Evolutionary conservation across 805 yeast species (phyloP).

Genomic region (Suhomyces prunicola): DNA sequence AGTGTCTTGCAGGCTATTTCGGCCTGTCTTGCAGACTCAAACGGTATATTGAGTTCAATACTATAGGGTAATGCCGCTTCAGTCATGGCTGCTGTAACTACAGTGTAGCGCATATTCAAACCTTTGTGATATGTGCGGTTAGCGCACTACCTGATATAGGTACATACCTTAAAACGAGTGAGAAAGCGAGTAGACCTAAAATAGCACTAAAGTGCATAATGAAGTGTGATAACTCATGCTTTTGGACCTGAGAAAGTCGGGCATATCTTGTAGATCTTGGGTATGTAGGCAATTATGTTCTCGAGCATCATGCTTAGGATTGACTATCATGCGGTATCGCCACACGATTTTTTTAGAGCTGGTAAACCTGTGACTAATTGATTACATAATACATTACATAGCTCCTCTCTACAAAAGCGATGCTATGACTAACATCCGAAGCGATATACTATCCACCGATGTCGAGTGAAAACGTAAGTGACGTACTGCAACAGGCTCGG

Average conservation of each 20-base stretch:
- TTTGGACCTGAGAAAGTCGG: not conserved
- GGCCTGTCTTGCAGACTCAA: conserved; percentile 58
- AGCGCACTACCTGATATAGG: not conserved
- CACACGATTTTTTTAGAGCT: not conserved
- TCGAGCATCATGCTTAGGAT: not conserved
- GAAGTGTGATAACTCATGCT: not conserved
- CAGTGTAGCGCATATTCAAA: not conserved
- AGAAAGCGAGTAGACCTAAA: not conserved
- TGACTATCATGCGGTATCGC: not conserved
- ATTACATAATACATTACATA: not conserved
- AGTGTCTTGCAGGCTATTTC: conserved; percentile 58
- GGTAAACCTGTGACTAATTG: not conserved
- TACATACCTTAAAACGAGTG: not conserved
- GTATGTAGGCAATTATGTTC: not conserved
- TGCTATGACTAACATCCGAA: not conserved
- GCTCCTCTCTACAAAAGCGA: not conserved
- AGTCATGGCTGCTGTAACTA: not conserved
- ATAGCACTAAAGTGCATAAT: not conserved
- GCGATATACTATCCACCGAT: not conserved
- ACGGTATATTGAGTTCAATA: conserved; percentile 56
- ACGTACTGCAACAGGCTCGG: not conserved
- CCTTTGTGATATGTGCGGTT: not conserved
- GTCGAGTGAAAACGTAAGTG: not conserved
- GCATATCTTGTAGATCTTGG: not conserved
- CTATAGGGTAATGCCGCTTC: conserved; percentile 13